Evolutionary conservation across 192 early-diverging fungal species (phyloP), one percentile per base, ranked within the genome.

Genomic region (Linnemannia elongata): DNA sequence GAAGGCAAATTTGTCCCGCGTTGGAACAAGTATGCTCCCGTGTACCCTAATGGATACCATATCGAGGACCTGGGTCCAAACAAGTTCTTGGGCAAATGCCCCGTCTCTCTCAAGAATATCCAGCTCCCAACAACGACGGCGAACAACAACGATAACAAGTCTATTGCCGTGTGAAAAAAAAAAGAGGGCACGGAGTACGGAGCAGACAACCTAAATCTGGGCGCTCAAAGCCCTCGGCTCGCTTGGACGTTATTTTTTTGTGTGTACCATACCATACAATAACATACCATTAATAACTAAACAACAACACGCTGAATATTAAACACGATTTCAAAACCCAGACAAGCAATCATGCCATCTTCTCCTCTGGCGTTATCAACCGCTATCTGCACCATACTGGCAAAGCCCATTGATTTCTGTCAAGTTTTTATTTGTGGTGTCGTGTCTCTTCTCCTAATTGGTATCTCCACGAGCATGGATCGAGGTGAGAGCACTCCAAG

Each of bases 51-150:
- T 13, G 83, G 88, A 5, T 89, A 89, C 30, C 47, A 52, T 30
- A 76, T 89, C 22, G 74, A 78, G 27, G 88, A 89, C 42, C 66
- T 89, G 9, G 88, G 88, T 15, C 88, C 83, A 22, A 80, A 78
- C 10, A 85, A 82, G 69, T 81, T 85, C 17, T 41, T 74, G 42
- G 79, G 79, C 1, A 81, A 81, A 69, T 79, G 83, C 41, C 88
- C 83, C 20, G 75, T 76, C 3, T 63, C 54, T 0, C 49, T 52
- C 49, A 52, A 52, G 49, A 22, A 52, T 22, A 5, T 52, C 18
- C 49, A 52, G 5, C 49, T 52, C 20, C 17, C 49, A 20, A 52
- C 44, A 15, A 7, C 18, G 49, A 52, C 3, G 15, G 49, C 49
- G 49, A 52, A 17, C 17, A 52, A 52, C 20, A 52, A 20, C 49